Conservation (phyloP, 306 rosid genomes). For the cucumber (Cucumis sativus) region DNA sequence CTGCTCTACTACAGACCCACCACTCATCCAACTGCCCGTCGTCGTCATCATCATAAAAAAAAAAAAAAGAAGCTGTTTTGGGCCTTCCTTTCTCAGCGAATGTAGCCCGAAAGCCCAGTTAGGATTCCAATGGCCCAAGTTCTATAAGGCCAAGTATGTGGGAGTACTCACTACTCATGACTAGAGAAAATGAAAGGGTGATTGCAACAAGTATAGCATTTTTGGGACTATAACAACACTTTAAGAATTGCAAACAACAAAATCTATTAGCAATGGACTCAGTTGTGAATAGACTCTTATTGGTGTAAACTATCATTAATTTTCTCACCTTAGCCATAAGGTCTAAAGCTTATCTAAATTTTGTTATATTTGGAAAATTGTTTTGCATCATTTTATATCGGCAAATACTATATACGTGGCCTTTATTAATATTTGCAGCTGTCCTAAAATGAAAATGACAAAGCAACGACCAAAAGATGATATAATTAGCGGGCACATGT, state of each 20-base stretch:
- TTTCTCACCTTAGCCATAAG: too few relatives aligned
- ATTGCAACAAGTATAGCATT: too few relatives aligned
- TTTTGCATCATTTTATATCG: too few relatives aligned
- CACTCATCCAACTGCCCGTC: constrained; percentile 3
- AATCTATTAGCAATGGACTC: too few relatives aligned
- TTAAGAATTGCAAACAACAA: too few relatives aligned
- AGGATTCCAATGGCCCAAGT: background rate
- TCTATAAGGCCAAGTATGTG: background rate
- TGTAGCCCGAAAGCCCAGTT: background rate
- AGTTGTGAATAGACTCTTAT: too few relatives aligned
- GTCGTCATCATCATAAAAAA: background rate
- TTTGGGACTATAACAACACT: too few relatives aligned
- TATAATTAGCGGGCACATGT: constrained; percentile 52
- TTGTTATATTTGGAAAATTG: too few relatives aligned
- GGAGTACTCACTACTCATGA: background rate
- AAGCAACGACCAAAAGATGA: constrained; percentile 25
- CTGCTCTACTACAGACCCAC: constrained; percentile 1
- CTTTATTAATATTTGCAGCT: too few relatives aligned
- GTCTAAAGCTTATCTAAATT: too few relatives aligned
- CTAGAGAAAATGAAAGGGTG: background rate
- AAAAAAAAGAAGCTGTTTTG: background rate
- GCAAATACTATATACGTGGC: too few relatives aligned
- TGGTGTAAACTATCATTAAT: too few relatives aligned
- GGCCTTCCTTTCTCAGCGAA: background rate
- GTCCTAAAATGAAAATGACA: constrained; percentile 30